Base-by-base conservation (phyloP, 495 filamentous ascomycete genomes). In the Pyronema domesticum region DNA sequence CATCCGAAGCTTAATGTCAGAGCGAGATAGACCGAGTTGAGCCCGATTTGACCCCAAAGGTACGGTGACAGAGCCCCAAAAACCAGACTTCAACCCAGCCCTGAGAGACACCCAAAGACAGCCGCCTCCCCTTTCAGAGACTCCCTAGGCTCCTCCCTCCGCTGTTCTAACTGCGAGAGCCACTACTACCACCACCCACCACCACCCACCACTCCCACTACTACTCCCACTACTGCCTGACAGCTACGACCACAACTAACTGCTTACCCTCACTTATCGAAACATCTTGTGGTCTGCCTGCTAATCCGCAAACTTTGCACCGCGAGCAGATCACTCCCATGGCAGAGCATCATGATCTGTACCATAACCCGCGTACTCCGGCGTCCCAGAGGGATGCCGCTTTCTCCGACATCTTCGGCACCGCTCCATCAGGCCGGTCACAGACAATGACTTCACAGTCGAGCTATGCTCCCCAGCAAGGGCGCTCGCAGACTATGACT, bases 361-460 rank as follows among this genome's bases (percentile, higher is more conserved):
- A 50, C 30, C 50, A 53, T 53, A 43, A 53, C 30, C 30, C 50
- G 11, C 35, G 50, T 18, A 30, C 52, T 35, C 52, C 59, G n/a
- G 53, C 37, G 68, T 72, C 58, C 62, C 85, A 93, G 69, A 80
- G 91, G 70, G 89, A 98, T 76, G 87, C 85, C 62, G 91, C 89
- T 36, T 98, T 93, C 69, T 85, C 84, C 53, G 86, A 88, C 70
- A 99, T 99, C 61, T 99, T 99, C 64, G 91, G 91, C 58, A 79
- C 80, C 63, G 78, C 84, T 48, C 86, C 84, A 37, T 85, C 85
- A 45, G 89, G 91, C 51, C 80, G 86, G 58, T 88, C 87, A 45
- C 86, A 87, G 55, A 88, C 84, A 5, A 87, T 88, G 83, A 85
- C 76, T 53, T 84, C 83, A 17, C 76, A 85, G 56, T 70, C 80